Evolutionary conservation across 176 grass and related monocot species (phyloP).

Genomic region (Triticum dicoccoides): DNA sequence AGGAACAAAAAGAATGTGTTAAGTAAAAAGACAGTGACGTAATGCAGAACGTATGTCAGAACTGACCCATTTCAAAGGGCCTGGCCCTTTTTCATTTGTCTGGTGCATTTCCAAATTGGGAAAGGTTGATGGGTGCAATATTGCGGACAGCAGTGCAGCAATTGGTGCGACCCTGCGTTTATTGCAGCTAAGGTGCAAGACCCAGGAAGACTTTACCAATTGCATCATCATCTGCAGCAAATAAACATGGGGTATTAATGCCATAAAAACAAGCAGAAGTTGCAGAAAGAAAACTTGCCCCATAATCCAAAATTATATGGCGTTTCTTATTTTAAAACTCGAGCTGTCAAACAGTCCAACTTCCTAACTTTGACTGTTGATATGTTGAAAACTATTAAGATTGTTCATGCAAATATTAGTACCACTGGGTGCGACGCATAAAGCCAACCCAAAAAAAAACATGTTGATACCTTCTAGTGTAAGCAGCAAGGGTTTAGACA

Average conservation of each 20-base stretch:
- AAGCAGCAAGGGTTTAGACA: neutral
- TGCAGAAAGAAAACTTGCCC: neutral
- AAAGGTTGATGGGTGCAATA: constrained; percentile 78
- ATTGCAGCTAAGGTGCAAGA: constrained; percentile 88
- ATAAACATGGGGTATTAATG: constrained; percentile 25
- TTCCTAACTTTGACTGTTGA: neutral
- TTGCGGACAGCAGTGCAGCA: constrained; percentile 78
- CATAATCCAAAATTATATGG: neutral
- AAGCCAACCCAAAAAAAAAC: neutral
- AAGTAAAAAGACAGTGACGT: neutral
- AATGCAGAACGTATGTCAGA: constrained; percentile 15
- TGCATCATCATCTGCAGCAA: constrained; percentile 72
- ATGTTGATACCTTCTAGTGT: constrained; percentile 14
- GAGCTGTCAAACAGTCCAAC: neutral
- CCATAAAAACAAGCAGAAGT: neutral
- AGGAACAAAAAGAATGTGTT: neutral
- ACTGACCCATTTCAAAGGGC: constrained; percentile 95
- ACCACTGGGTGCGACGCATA: neutral
- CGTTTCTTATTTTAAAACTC: neutral
- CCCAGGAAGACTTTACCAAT: constrained; percentile 83
- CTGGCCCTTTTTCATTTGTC: constrained; percentile 49
- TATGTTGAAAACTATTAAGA: neutral
- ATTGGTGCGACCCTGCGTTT: constrained; percentile 90
- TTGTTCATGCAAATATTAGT: neutral
- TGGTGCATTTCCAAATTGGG: constrained; percentile 71